These are phyloP conservation scores for Sporothrix brasiliensis DNA, from an alignment of 2,329 filamentous ascomycete genomes.

Conservation along the genomic window DNA sequence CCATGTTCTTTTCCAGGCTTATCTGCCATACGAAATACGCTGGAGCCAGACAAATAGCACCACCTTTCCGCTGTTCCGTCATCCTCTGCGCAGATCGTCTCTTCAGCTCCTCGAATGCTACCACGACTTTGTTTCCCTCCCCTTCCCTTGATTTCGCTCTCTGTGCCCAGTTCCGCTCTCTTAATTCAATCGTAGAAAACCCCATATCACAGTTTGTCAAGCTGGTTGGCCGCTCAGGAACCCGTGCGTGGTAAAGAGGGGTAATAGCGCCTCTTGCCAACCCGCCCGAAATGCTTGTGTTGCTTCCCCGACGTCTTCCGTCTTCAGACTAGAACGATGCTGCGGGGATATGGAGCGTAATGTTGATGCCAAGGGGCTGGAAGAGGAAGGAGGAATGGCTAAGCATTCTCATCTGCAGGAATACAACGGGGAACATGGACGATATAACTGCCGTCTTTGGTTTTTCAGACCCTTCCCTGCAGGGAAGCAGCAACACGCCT, in stretches of 20 bases:
- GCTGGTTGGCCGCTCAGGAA: neutral
- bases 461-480: neutral
- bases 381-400: conserved; percentile 10
- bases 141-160: neutral
- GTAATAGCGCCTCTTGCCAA: neutral
- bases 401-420: conserved; percentile 11
- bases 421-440: neutral
- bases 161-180: neutral
- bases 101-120: neutral
- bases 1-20: neutral
- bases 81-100: neutral
- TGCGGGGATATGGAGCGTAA: neutral
- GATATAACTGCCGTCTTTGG: neutral
- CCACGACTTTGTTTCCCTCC: neutral
- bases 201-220: too few relatives aligned
- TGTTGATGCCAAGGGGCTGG: conserved; percentile 10
- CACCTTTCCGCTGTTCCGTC: neutral
- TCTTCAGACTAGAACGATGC: conserved; percentile 1
- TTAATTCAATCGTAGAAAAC: too few relatives aligned
- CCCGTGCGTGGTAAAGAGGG: conserved; percentile 14
- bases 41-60: neutral
- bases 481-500: neutral
- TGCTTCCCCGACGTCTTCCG: neutral
- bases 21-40: conserved; percentile 12
- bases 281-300: conserved; percentile 22